Percentiles rank a stretch among this genome's conserved stretches.
Conservation (phyloP, 768 basidiomycete species). For the Mycena metata region DNA sequence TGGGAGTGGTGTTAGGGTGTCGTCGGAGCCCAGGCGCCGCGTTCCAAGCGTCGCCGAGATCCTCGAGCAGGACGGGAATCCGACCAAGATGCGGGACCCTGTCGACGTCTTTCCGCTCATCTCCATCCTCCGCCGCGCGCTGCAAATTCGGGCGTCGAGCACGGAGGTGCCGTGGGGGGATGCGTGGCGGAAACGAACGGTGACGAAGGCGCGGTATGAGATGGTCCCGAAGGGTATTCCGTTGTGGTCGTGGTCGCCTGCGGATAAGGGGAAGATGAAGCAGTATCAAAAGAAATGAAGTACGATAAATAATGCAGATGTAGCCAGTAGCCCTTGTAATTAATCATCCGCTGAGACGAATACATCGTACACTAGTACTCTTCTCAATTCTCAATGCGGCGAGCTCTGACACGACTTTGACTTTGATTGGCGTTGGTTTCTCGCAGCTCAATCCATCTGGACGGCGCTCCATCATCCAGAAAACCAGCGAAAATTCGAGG, state of each 20-base stretch:
- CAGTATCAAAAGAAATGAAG: not conserved
- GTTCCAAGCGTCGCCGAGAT: conserved; percentile 28
- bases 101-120: conserved; percentile 26
- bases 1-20: not conserved
- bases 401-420: too few relatives aligned
- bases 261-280: not conserved
- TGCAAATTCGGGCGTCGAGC: conserved; percentile 1
- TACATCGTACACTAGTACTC: too few relatives aligned
- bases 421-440: too few relatives aligned
- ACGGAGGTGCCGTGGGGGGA: conserved; percentile 15
- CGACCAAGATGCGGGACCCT: not conserved
- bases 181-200: conserved; percentile 1
- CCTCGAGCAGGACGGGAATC: not conserved
- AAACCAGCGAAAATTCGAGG: too few relatives aligned
- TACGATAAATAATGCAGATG: too few relatives aligned
- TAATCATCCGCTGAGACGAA: too few relatives aligned
- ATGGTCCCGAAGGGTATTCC: conserved; percentile 24
- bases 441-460: too few relatives aligned
- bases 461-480: too few relatives aligned
- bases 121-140: conserved; percentile 18
- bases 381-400: too few relatives aligned
- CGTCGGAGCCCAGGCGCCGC: conserved; percentile 1
- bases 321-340: too few relatives aligned
- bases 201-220: conserved; percentile 10
- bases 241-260: conserved; percentile 17